Percentiles rank a stretch among this genome's conserved stretches.
These are phyloP conservation scores for Tylopilus orsonianus DNA, from an alignment of 1,284 basidiomycete species.

Conservation along the genomic window DNA sequence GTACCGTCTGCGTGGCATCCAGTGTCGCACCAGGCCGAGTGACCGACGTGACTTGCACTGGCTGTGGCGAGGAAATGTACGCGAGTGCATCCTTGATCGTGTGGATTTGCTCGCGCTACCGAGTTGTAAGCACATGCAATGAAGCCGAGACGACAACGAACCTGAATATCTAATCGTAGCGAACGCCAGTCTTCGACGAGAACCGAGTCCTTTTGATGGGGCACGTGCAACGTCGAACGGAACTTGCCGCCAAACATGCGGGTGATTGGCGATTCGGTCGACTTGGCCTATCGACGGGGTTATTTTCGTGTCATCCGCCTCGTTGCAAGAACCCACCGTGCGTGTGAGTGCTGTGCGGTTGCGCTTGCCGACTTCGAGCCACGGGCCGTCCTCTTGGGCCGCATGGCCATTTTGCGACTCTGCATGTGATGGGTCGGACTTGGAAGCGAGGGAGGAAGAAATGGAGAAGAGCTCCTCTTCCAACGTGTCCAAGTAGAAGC, in stretches of 20 bases:
- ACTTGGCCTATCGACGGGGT: constrained; percentile 57
- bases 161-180: constrained; percentile 87
- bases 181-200: constrained; percentile 93
- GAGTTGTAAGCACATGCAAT: neutral
- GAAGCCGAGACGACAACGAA: constrained; percentile 29
- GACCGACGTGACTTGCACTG: constrained; percentile 68
- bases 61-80: constrained; percentile 79
- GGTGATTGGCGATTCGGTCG: constrained; percentile 85
- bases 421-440: constrained; percentile 12
- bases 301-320: constrained; percentile 1
- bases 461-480: constrained; percentile 89
- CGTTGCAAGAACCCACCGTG: constrained; percentile 50
- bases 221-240: constrained; percentile 81
- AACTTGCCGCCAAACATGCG: constrained; percentile 93
- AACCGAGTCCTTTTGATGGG: constrained; percentile 84
- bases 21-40: constrained; percentile 60
- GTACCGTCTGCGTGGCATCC: constrained; percentile 87
- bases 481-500: constrained; percentile 93
- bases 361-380: constrained; percentile 93
- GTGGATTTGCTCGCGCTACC: constrained; percentile 69
- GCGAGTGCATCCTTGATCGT: constrained; percentile 84
- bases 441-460: constrained; percentile 46
- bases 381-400: constrained; percentile 56
- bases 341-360: constrained; percentile 85
- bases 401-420: constrained; percentile 15